A percentile compares a stretch with the other conserved stretches of the same genome.
phyloP scores from a whole-genome alignment of 306 rosid species.

The Urtica urens region DNA sequence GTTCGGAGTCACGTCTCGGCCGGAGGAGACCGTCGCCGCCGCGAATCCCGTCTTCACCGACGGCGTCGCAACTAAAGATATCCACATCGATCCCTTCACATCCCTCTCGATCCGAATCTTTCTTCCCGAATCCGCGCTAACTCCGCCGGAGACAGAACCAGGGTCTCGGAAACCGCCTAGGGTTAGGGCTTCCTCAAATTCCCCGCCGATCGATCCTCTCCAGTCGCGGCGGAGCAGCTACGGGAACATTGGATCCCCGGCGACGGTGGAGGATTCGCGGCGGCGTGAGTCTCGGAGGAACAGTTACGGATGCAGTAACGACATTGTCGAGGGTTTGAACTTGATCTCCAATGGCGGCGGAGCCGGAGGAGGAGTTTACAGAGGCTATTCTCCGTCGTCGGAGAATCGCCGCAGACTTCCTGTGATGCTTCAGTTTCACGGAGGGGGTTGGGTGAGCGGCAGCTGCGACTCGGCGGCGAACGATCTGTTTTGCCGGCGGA shows the following conservation, averaged over 20 bases:
- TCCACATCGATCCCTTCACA: slow-evolving; percentile 70
- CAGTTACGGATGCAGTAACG: slow-evolving; percentile 26
- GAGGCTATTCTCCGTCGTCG: slow-evolving; percentile 54
- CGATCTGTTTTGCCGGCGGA: slow-evolving; percentile 66
- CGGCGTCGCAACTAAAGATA: slow-evolving; percentile 91
- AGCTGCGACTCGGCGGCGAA: slow-evolving; percentile 74
- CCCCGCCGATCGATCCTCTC: slow-evolving; percentile 1
- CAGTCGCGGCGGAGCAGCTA: slow-evolving; percentile 42
- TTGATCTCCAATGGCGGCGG: slow-evolving; percentile 28
- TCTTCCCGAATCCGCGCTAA: slow-evolving; percentile 82
- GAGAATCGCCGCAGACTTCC: slow-evolving; percentile 47
- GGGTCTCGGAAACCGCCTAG: slow-evolving; percentile 25
- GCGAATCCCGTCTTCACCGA: slow-evolving; percentile 67
- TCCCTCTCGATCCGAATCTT: slow-evolving; percentile 78
- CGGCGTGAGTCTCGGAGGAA: slow-evolving; percentile 39
- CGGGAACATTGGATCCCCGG: slow-evolving; percentile 17
- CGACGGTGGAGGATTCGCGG: slow-evolving; percentile 9
- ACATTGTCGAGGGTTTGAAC: slow-evolving; percentile 43
- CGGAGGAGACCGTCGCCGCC: slow-evolving; percentile 62
- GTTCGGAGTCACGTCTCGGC: slow-evolving; percentile 77
- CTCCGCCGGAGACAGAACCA: slow-evolving; percentile 39
- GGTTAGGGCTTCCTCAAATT: slow-evolving; percentile 11
- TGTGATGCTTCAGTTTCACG: slow-evolving; percentile 82
- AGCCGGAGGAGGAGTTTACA: slow-evolving; percentile 40
- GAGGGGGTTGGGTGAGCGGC: slow-evolving; percentile 99